Percentiles rank a stretch among this genome's conserved stretches.
These are phyloP conservation scores for Sphaerostilbella broomeana DNA, from an alignment of 2,329 filamentous ascomycete species.

Conservation along the genomic window DNA sequence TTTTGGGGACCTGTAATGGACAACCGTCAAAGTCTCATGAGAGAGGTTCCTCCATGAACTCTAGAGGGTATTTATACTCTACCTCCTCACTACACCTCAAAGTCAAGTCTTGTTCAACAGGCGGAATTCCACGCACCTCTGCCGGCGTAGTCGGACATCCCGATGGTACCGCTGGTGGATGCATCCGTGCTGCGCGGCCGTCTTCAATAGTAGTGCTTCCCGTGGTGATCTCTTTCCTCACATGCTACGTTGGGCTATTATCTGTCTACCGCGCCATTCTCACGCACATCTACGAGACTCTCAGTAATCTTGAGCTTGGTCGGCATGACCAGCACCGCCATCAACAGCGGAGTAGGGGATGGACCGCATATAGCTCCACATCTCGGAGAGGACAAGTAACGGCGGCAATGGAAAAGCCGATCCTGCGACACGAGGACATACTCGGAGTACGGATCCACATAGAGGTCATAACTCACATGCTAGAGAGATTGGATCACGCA, in stretches of 20 bases:
- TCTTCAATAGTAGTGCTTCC: background rate
- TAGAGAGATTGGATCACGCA: background rate
- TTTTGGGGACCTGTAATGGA: background rate
- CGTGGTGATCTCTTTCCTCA: background rate
- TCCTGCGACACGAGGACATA: background rate
- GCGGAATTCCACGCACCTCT: background rate
- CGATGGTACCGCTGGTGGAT: background rate
- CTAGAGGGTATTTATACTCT: background rate
- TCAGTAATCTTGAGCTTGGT: background rate
- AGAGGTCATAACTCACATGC: slow-evolving; percentile 1
- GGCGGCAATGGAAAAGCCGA: background rate
- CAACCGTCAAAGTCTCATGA: background rate
- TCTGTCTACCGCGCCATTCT: background rate
- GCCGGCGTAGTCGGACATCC: too few species aligned
- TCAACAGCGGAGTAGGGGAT: background rate
- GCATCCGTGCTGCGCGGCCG: background rate
- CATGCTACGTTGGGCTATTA: background rate
- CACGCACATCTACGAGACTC: background rate
- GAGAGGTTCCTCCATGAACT: background rate
- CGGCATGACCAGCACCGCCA: background rate
- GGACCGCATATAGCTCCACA: background rate
- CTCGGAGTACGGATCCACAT: background rate
- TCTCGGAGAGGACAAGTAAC: too few species aligned
- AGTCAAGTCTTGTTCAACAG: background rate
- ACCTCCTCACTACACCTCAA: too few species aligned